Conservation (phyloP, 306 rosid genomes). For the Purshia tridentata region DNA sequence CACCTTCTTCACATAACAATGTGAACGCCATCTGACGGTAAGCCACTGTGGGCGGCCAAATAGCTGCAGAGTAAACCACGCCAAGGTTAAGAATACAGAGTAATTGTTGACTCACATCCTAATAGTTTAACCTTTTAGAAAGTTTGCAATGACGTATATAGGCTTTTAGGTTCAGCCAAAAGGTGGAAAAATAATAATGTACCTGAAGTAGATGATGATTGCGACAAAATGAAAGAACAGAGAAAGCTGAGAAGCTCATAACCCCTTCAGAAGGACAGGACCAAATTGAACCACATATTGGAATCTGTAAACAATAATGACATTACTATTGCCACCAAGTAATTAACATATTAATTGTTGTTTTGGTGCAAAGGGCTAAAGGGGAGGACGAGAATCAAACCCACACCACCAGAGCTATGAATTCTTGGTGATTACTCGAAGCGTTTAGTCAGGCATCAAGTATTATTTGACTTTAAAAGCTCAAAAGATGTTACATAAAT, state of each 20-base stretch:
- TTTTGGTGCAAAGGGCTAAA: no score
- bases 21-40: constrained; percentile 74
- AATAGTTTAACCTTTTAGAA: no score
- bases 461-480: background rate
- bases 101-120: background rate
- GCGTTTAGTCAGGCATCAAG: background rate
- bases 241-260: constrained; percentile 78
- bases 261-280: constrained; percentile 77
- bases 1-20: constrained; percentile 49
- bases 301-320: constrained; percentile 44
- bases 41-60: constrained; percentile 95
- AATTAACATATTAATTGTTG: background rate
- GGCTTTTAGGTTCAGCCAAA: background rate
- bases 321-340: constrained; percentile 9
- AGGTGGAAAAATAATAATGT: background rate
- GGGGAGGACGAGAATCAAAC: no score
- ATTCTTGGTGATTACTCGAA: no score
- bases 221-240: constrained; percentile 78
- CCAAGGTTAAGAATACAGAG: background rate
- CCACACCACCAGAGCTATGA: no score
- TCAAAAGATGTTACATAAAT: background rate
- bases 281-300: constrained; percentile 91
- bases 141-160: background rate
- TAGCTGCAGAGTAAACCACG: constrained; percentile 48
- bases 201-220: constrained; percentile 91